A percentile compares a stretch with the other conserved stretches of the same genome.
Conservation (phyloP, 495 filamentous ascomycete genomes). For the Xylaria sp. region DNA sequence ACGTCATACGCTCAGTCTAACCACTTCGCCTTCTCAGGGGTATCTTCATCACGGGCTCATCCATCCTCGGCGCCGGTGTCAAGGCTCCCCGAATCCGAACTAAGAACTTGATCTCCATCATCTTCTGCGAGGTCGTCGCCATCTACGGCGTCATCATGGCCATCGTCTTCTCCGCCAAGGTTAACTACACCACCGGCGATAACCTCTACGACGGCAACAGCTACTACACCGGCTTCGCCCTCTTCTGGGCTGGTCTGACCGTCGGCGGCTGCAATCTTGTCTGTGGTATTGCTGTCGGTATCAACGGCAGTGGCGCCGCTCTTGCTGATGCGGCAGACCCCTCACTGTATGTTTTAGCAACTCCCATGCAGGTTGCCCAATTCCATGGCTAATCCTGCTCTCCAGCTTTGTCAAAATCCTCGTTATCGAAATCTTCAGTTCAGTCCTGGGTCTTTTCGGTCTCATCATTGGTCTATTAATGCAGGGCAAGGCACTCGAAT, state of each 20-base stretch:
- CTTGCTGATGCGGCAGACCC: slow-evolving; percentile 95
- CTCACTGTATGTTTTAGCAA: slow-evolving; percentile 70
- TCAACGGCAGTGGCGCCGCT: slow-evolving; percentile 96
- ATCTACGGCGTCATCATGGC: slow-evolving; percentile 99
- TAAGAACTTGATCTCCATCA: slow-evolving; percentile 99
- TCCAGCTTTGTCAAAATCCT: slow-evolving; percentile 96
- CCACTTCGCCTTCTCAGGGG: slow-evolving; percentile 67
- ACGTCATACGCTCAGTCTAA: slow-evolving; percentile 14
- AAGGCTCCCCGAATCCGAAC: slow-evolving; percentile 95
- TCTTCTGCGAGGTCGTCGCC: slow-evolving; percentile 99
- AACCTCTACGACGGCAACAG: slow-evolving; percentile 73
- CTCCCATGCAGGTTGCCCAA: background rate
- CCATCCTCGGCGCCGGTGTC: slow-evolving; percentile 96
- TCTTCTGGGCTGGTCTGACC: slow-evolving; percentile 95
- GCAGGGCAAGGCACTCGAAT: slow-evolving; percentile 78
- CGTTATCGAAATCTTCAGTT: slow-evolving; percentile 99
- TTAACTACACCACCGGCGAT: slow-evolving; percentile 68
- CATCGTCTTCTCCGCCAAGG: slow-evolving; percentile 92
- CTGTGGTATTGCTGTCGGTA: slow-evolving; percentile 95
- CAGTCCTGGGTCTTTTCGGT: slow-evolving; percentile 96
- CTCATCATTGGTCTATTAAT: slow-evolving; percentile 93
- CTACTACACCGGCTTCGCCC: slow-evolving; percentile 94
- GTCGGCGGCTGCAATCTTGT: slow-evolving; percentile 95
- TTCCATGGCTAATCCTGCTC: slow-evolving; percentile 34
- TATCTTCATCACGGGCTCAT: slow-evolving; percentile 98